Evolutionary conservation across 2,329 filamentous ascomycete species (phyloP), one percentile per base, ranked within the genome.

Genomic region (Fusarium duplospermum): DNA sequence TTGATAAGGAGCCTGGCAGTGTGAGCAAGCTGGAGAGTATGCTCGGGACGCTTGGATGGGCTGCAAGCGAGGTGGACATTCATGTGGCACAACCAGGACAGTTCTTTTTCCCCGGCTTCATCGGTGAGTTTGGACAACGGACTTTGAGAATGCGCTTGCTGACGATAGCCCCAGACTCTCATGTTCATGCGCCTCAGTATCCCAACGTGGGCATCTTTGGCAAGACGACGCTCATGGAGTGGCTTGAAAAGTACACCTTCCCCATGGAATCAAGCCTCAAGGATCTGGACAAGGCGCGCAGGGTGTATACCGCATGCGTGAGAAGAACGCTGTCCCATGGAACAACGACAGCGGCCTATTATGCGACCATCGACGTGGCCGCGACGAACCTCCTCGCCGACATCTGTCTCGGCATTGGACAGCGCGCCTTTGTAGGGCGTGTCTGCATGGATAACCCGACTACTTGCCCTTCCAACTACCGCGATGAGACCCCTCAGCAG

Each of bases 321-420:
- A 87, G 90, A 33, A 91, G 94, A 56, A 98, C 95, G 0, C 89
- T 99, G 13, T 89, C 94, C 24, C 91, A 98, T 80, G 96, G 96
- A 72, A 99, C 96, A 11, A 99, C 96, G 0, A 96, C 94, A 13
- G 95, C 95, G 7, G 90, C 94, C n/a, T 98, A 98, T 87, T 98
- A 93, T 82, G 96, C 96, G 67, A 98, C 96, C 29, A 91, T 94
- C 72, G 92, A 97, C 81, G 93, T 97, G 1, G 87, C 90, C 1
- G 91, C 95, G 2, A 99, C 96, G n/a, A 98, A 98, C 80, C 88
- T 98, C 9, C 91, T 99, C 7, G 93, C 95, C 0, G 91, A 94
- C 73, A 89, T 98, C 20, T 98, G 96, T 79, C 87, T 94, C n/a
- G 81, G 84, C 0, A 85, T 90, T 29, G 96, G 96, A 52, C 96